These are phyloP conservation scores for Trifolium pratense DNA, from an alignment of 306 rosid genomes.

Conservation along the genomic window DNA sequence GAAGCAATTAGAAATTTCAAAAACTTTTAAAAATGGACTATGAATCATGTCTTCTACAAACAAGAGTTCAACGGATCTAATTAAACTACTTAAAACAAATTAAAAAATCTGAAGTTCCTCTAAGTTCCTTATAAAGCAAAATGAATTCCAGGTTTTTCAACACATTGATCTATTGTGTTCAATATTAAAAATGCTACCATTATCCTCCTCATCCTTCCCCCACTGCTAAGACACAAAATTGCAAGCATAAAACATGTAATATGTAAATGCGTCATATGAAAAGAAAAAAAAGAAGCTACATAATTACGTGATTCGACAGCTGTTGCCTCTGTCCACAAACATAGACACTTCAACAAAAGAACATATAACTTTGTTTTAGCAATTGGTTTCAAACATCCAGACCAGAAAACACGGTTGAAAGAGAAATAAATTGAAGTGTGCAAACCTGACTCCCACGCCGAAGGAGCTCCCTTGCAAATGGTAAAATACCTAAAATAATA, in stretches of 20 bases:
- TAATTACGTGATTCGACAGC: not conserved
- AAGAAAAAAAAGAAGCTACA: not conserved
- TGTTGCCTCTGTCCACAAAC: not conserved
- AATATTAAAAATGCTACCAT: not conserved
- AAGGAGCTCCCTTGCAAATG: conserved; percentile 97
- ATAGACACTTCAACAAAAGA: not conserved
- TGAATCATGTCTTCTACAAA: not conserved
- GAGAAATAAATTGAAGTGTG: conserved; percentile 28
- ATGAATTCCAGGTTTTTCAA: not conserved
- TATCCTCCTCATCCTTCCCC: not conserved
- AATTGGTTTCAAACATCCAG: not conserved
- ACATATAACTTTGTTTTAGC: not conserved
- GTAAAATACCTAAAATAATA: conserved; percentile 88
- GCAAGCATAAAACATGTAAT: not conserved
- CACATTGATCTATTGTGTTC: not conserved
- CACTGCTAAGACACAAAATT: not conserved
- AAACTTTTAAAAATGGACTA: conserved; percentile 3
- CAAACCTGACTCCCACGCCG: conserved; percentile 82
- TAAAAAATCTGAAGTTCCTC: conserved; percentile 14
- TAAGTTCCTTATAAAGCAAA: conserved; percentile 18
- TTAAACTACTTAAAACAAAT: conserved; percentile 1
- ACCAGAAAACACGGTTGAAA: conserved; percentile 2
- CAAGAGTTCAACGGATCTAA: not conserved
- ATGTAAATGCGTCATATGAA: not conserved
- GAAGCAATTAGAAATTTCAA: not conserved